Percentiles rank a stretch among this genome's conserved stretches.
Evolutionary conservation across 2,329 filamentous ascomycete genomes (phyloP).

Genomic region (Uncinocarpus reesii): DNA sequence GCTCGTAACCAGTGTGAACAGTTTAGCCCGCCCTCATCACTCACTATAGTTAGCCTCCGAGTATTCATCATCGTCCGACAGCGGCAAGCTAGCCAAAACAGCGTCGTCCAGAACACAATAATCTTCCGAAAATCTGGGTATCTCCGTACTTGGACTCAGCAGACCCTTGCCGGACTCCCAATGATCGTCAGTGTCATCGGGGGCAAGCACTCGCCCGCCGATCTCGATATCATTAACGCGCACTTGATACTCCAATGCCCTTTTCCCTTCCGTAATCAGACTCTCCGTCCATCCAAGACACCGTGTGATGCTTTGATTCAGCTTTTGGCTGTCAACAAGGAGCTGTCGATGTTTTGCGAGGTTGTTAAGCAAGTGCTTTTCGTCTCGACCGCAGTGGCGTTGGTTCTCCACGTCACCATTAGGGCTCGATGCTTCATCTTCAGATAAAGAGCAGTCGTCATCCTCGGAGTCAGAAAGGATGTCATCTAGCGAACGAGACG

Average conservation of each 20-base stretch:
- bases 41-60: neutral
- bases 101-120: neutral
- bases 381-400: slow-evolving; percentile 59
- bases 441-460: slow-evolving; percentile 30
- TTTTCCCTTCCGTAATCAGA: slow-evolving; percentile 77
- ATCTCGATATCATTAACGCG: slow-evolving; percentile 68
- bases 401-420: slow-evolving; percentile 31
- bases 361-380: slow-evolving; percentile 73
- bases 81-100: neutral
- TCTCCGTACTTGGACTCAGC: slow-evolving; percentile 23
- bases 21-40: no score
- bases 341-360: slow-evolving; percentile 81
- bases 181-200: slow-evolving; percentile 49
- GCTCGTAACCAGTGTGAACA: no score
- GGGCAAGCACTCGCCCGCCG: slow-evolving; percentile 65
- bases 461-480: slow-evolving; percentile 31
- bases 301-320: slow-evolving; percentile 85
- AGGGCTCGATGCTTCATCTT: slow-evolving; percentile 30
- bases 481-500: slow-evolving; percentile 24
- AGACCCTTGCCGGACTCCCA: slow-evolving; percentile 28
- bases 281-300: slow-evolving; percentile 85
- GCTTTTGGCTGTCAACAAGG: slow-evolving; percentile 80
- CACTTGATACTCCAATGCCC: slow-evolving; percentile 75
- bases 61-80: slow-evolving; percentile 1
- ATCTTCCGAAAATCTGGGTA: neutral